Base-by-base conservation (phyloP, 2,329 filamentous ascomycete genomes). In the Colletotrichum chlorophyti region DNA sequence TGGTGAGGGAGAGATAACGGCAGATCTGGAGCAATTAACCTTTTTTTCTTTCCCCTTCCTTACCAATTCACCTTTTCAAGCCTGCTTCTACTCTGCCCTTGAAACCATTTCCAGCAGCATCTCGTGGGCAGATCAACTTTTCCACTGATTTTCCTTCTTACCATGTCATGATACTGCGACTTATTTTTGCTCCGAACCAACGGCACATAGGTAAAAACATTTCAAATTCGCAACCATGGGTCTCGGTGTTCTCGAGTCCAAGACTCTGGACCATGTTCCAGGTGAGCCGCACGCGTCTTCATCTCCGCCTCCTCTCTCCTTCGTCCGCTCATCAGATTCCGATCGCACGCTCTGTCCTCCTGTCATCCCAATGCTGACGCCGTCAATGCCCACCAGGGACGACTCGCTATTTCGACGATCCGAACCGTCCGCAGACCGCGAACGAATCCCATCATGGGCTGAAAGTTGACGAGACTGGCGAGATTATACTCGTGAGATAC, bases 211-310 rank as follows among this genome's bases (percentile, higher is more conserved):
- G n/a, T n/a, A n/a, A n/a, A n/a, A 29, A 26, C 32, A 24, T 31
- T 41, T 32, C 31, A 29, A 29, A 29, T 6, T 21, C 15, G 46
- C 50, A 67, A 74, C 61, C 50, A 90, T 90, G 88, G 86, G 87
- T 40, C 80, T 95, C 63, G 89, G 91, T 48, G 85, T 96, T 58
- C 80, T 95, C 58, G 86, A 93, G 66, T 84, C 90, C 68, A 79
- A 70, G 68, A 79, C 80, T 66, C 80, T 86, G 64, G 82, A 85
- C 66, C 83, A 91, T 72, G 91, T 94, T 60, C 91, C 91, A 59
- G 91, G 91, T 93, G 78, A 70, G 53, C 53, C 29, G n/a, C n/a
- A n/a, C n/a, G n/a, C n/a, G n/a, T n/a, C n/a, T 31, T 24, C 41
- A 15, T n/a, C n/a, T n/a, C 37, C 24, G 38, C 26, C 23, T 17